Evolutionary conservation across 495 filamentous ascomycete species (phyloP).

Genomic region (Aspergillus baeticus): DNA sequence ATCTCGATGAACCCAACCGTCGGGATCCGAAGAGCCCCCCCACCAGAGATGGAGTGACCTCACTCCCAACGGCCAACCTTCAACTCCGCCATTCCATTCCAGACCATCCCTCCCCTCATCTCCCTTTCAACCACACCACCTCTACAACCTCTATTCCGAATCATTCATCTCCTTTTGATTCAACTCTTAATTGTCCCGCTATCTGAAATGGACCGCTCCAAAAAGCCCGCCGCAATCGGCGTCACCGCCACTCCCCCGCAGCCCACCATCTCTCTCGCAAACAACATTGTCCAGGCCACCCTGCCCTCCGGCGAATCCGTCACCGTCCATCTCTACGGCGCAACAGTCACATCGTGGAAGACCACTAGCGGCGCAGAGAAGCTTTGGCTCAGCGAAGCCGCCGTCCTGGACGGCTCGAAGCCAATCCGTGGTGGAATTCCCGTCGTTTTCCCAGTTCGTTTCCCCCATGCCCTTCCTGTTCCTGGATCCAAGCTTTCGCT

Average conservation of each 20-base stretch:
- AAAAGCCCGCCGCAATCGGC: conserved; percentile 77
- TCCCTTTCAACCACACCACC: neutral
- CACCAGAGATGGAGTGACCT: neutral
- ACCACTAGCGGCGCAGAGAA: conserved; percentile 75
- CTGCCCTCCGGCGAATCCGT: conserved; percentile 85
- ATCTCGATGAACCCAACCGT: no score
- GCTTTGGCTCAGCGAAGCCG: conserved; percentile 81
- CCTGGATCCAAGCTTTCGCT: neutral
- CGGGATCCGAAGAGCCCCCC: no score
- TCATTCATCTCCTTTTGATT: no score
- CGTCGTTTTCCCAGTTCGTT: conserved; percentile 87
- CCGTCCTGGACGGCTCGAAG: conserved; percentile 66
- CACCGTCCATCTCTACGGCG: conserved; percentile 83
- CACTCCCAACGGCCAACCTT: neutral
- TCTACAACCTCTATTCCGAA: neutral
- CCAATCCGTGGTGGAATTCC: conserved; percentile 71
- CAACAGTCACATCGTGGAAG: conserved; percentile 93
- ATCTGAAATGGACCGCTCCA: conserved; percentile 68
- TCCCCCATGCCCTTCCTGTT: neutral
- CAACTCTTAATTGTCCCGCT: no score
- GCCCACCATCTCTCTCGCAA: conserved; percentile 65
- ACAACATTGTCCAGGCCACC: conserved; percentile 67
- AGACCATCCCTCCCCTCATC: neutral
- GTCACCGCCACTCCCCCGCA: conserved; percentile 63
- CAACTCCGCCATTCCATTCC: neutral